Conservation (phyloP, 441 rosid species). For the Capsella rubella region DNA sequence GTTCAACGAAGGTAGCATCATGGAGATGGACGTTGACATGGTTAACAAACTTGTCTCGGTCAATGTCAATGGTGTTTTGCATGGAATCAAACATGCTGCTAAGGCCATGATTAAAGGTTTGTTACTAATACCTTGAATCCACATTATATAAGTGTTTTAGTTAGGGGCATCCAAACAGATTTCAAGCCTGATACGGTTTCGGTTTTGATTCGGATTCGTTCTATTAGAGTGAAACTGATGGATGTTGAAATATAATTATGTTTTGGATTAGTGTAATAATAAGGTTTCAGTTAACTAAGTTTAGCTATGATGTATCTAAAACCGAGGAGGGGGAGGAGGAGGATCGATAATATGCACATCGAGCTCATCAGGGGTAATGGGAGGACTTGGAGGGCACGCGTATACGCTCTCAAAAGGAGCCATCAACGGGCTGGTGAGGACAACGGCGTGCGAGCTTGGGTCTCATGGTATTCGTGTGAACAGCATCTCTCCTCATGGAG, state of each 20-base stretch:
- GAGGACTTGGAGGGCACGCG: slow-evolving; percentile 80
- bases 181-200: too few relatives aligned
- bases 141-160: not conserved
- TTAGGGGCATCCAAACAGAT: not conserved
- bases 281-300: not conserved
- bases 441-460: slow-evolving; percentile 77
- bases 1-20: slow-evolving; percentile 64
- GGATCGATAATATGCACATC: slow-evolving; percentile 81
- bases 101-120: slow-evolving; percentile 63
- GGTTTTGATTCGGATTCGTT: not conserved
- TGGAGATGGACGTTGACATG: slow-evolving; percentile 56
- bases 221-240: not conserved
- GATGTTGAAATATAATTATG: not conserved
- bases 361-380: slow-evolving; percentile 78
- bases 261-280: too few relatives aligned
- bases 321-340: slow-evolving; percentile 52
- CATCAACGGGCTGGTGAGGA: slow-evolving; percentile 62
- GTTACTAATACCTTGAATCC: not conserved
- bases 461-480: slow-evolving; percentile 74
- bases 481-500: slow-evolving; percentile 86
- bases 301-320: slow-evolving; percentile 10
- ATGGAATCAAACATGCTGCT: slow-evolving; percentile 81
- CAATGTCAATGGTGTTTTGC: slow-evolving; percentile 67
- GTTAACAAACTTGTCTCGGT: slow-evolving; percentile 55
- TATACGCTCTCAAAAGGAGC: slow-evolving; percentile 75